These are phyloP conservation scores for Podospora appendiculata DNA, from an alignment of 495 filamentous ascomycete species.

Conservation along the genomic window DNA sequence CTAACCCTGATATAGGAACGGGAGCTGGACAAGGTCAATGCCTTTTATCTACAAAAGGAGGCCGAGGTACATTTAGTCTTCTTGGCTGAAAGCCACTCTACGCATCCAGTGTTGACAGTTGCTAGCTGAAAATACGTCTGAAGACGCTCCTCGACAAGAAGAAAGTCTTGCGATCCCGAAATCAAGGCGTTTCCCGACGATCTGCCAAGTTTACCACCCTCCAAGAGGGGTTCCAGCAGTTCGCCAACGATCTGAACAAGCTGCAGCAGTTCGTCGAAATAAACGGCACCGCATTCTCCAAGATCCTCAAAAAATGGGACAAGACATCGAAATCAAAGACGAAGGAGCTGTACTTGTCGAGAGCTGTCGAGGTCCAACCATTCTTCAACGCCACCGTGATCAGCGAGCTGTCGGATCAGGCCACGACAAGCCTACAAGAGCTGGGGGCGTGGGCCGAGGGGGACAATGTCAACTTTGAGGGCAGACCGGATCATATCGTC, in stretches of 20 bases:
- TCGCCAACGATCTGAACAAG: slow-evolving; percentile 92
- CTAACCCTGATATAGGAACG: slow-evolving; percentile 60
- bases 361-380: slow-evolving; percentile 94
- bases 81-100: neutral
- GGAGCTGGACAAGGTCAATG: slow-evolving; percentile 97
- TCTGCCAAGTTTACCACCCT: slow-evolving; percentile 89
- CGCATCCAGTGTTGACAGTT: neutral
- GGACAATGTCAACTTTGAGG: slow-evolving; percentile 76
- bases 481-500: slow-evolving; percentile 54
- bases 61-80: slow-evolving; percentile 62
- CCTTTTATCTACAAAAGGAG: slow-evolving; percentile 96
- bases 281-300: slow-evolving; percentile 94
- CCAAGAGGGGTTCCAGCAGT: slow-evolving; percentile 94
- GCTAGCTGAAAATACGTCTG: slow-evolving; percentile 84
- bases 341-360: slow-evolving; percentile 92
- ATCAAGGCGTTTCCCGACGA: slow-evolving; percentile 63
- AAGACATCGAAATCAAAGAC: slow-evolving; percentile 99
- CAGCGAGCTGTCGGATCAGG: slow-evolving; percentile 91
- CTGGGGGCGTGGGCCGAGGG: slow-evolving; percentile 95
- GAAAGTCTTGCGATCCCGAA: slow-evolving; percentile 71
- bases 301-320: slow-evolving; percentile 99
- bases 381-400: slow-evolving; percentile 97
- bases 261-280: slow-evolving; percentile 97
- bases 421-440: slow-evolving; percentile 85
- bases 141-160: slow-evolving; percentile 94